phyloP scores from a whole-genome alignment of 352 stramenopile species.

The Globisporangium paddicum region DNA sequence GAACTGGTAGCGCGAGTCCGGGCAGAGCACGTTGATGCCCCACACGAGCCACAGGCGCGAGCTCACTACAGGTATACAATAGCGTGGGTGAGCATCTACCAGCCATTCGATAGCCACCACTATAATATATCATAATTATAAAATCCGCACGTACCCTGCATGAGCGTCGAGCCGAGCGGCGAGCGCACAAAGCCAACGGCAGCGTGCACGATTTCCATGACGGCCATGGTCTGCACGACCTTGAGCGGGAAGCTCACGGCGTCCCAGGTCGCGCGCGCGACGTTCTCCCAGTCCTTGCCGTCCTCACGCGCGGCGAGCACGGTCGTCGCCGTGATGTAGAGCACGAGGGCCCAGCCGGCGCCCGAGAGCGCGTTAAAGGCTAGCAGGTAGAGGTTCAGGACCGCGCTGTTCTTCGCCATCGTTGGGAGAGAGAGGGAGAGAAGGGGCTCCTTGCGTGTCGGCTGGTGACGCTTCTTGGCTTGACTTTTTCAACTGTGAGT shows the following conservation, averaged over 20 bases:
- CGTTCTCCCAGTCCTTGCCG: constrained; percentile 45
- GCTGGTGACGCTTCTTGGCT: constrained; percentile 6
- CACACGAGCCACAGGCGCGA: constrained; percentile 92
- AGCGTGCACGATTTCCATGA: constrained; percentile 97
- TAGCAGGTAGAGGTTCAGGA: constrained; percentile 70
- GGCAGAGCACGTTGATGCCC: constrained; percentile 90
- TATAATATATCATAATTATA: not conserved
- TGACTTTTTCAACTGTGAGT: not conserved
- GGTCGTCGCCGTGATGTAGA: constrained; percentile 55
- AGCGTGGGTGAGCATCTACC: too few relatives aligned
- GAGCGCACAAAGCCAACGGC: constrained; percentile 94
- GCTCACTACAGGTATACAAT: constrained; percentile 77
- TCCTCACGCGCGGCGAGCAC: constrained; percentile 35
- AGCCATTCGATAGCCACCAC: not conserved
- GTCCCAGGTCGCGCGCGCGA: constrained; percentile 50
- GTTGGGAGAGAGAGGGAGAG: not conserved
- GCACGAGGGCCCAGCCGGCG: constrained; percentile 66
- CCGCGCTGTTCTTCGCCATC: constrained; percentile 60
- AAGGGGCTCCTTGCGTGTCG: constrained; percentile 10
- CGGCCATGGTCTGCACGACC: constrained; percentile 91
- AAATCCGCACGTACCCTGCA: constrained; percentile 73
- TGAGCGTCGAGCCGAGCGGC: constrained; percentile 90
- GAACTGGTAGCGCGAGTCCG: constrained; percentile 71
- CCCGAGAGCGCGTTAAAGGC: constrained; percentile 69
- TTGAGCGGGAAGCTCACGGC: constrained; percentile 56